phyloP scores from a whole-genome alignment of 164 flowering plant species.

The Magnolia kwangsiensis region DNA sequence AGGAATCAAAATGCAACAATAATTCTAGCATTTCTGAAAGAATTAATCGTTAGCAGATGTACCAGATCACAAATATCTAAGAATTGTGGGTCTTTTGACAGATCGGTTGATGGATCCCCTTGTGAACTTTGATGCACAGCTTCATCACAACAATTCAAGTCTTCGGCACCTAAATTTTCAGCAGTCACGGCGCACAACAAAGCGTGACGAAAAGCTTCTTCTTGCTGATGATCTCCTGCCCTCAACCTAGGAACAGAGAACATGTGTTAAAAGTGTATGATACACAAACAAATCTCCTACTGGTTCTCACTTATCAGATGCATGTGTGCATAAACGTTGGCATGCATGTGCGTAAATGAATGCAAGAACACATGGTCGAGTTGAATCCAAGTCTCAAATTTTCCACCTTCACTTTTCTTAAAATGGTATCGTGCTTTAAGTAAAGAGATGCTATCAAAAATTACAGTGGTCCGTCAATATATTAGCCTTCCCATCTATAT shows the following conservation, averaged over 20 bases:
- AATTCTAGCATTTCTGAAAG: background rate
- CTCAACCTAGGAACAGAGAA: constrained; percentile 23
- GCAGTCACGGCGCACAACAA: constrained; percentile 27
- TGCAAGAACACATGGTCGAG: background rate
- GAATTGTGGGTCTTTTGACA: constrained; percentile 18
- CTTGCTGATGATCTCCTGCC: constrained; percentile 34
- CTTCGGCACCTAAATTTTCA: constrained; percentile 16
- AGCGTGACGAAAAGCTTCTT: constrained; percentile 41
- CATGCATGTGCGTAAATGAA: background rate
- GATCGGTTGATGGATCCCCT: constrained; percentile 18
- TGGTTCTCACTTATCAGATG: background rate
- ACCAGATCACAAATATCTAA: constrained; percentile 15
- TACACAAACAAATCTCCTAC: background rate
- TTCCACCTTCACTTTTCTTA: background rate
- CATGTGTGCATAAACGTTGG: background rate
- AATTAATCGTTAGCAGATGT: background rate
- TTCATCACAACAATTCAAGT: constrained; percentile 16
- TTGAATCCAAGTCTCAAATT: background rate
- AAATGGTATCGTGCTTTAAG: background rate
- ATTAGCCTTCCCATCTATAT: no score
- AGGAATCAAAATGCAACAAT: background rate
- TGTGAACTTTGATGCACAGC: constrained; percentile 1
- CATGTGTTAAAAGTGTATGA: background rate
- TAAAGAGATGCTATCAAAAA: no score
- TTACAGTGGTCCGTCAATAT: no score